Conservation (phyloP, 1,139 yeast genomes). For the Maudiozyma humilis region DNA sequence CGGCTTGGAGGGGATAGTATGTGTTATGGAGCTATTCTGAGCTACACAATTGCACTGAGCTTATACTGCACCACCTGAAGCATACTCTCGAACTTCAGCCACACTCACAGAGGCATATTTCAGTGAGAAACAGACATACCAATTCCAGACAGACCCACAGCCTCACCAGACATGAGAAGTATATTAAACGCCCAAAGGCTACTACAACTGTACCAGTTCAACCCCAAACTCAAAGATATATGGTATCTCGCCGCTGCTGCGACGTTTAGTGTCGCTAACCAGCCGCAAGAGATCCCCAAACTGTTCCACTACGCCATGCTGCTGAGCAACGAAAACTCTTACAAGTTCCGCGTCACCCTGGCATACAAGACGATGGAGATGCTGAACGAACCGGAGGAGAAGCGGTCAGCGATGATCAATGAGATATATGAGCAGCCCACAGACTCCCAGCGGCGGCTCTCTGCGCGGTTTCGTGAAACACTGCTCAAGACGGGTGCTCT, state of each 20-base stretch:
- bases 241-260: conserved; percentile 83
- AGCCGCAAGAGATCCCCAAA: conserved; percentile 71
- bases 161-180: conserved; percentile 13
- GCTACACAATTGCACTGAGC: neutral
- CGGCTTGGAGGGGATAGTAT: no score
- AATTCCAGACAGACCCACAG: neutral
- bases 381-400: conserved; percentile 12
- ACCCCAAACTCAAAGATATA: conserved; percentile 42
- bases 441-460: conserved; percentile 31
- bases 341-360: conserved; percentile 15
- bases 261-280: conserved; percentile 71
- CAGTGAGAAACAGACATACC: neutral
- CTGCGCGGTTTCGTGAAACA: conserved; percentile 64
- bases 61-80: no score
- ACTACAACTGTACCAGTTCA: conserved; percentile 43
- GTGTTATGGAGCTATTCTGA: no score
- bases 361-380: conserved; percentile 18
- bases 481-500: conserved; percentile 69
- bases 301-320: conserved; percentile 67
- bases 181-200: conserved; percentile 55
- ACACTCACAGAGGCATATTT: no score
- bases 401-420: conserved; percentile 11
- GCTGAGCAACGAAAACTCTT: conserved; percentile 34
- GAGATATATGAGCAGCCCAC: conserved; percentile 21
- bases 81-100: no score